phyloP scores from a whole-genome alignment of 139 green algal species.

The Monoraphidium neglectum region DNA sequence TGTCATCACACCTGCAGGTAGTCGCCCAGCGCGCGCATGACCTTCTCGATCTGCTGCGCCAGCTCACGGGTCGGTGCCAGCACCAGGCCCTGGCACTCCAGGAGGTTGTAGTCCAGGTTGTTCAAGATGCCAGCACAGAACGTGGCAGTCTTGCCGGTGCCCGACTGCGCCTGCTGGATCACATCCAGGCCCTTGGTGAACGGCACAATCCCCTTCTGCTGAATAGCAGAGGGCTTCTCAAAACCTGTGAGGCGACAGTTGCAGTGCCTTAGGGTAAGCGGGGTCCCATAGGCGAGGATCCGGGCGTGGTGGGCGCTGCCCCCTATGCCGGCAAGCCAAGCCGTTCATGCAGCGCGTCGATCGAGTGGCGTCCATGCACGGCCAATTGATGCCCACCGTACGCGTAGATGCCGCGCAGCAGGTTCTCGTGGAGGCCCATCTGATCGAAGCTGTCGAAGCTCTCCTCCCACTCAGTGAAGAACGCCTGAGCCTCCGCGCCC shows the following conservation, averaged over 20 bases:
- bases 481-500: slow-evolving; percentile 18
- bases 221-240: slow-evolving; percentile 99
- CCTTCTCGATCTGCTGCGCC: slow-evolving; percentile 99
- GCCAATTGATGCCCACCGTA: slow-evolving; percentile 83
- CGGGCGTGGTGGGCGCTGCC: not conserved
- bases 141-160: slow-evolving; percentile 99
- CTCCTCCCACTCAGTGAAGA: slow-evolving; percentile 98
- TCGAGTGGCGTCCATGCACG: not conserved
- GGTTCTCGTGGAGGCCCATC: slow-evolving; percentile 98
- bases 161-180: slow-evolving; percentile 99
- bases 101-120: slow-evolving; percentile 94
- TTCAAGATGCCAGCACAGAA: slow-evolving; percentile 99
- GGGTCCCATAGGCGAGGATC: not conserved
- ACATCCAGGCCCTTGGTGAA: slow-evolving; percentile 98
- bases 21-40: slow-evolving; percentile 97
- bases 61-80: slow-evolving; percentile 98
- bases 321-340: not conserved
- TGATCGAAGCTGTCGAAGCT: slow-evolving; percentile 96
- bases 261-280: not conserved
- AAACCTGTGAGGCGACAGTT: slow-evolving; percentile 73
- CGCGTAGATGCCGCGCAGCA: slow-evolving; percentile 98
- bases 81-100: slow-evolving; percentile 98
- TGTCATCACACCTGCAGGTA: slow-evolving; percentile 78
- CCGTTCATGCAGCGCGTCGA: too few relatives aligned
- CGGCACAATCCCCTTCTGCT: slow-evolving; percentile 99